A percentile compares a stretch with the other conserved stretches of the same genome.
phyloP scores from a whole-genome alignment of 202 grass and related monocot genomes.

The Cymbopogon flexuosus region DNA sequence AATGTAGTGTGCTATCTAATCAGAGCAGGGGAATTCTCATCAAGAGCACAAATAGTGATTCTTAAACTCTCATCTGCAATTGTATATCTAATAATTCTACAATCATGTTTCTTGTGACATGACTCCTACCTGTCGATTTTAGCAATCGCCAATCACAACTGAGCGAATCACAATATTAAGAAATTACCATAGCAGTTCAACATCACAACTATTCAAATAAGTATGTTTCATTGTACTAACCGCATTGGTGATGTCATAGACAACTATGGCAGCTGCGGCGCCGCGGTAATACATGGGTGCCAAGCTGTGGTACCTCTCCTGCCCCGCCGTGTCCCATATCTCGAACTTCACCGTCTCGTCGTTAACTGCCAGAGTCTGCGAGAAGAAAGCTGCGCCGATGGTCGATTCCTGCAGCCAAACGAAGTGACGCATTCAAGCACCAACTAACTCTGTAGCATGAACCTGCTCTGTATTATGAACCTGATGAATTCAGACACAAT shows the following conservation, averaged over 20 bases:
- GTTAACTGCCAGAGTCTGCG: conserved; percentile 69
- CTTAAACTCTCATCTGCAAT: not conserved
- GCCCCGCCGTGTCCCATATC: conserved; percentile 90
- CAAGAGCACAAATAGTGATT: not conserved
- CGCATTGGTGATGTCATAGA: conserved; percentile 79
- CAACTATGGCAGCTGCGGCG: conserved; percentile 65
- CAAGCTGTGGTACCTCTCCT: conserved; percentile 82
- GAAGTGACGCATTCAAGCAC: not conserved
- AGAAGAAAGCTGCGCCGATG: conserved; percentile 86
- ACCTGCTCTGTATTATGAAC: not conserved
- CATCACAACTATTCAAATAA: not conserved
- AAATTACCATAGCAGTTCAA: not conserved
- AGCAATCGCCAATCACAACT: not conserved
- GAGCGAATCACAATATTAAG: not conserved
- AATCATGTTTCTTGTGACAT: not conserved
- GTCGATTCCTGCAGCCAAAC: conserved; percentile 54
- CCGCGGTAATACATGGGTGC: conserved; percentile 87
- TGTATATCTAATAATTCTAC: not conserved
- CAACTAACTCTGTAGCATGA: not conserved
- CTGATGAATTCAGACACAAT: not conserved
- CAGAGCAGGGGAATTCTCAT: not conserved
- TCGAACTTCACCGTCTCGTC: conserved; percentile 81
- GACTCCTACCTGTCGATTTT: not conserved
- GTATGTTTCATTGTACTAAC: conserved; percentile 29
- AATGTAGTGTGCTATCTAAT: not conserved